Base-by-base conservation (phyloP, 2,329 filamentous ascomycete species). In the Talaromyces sp. region DNA sequence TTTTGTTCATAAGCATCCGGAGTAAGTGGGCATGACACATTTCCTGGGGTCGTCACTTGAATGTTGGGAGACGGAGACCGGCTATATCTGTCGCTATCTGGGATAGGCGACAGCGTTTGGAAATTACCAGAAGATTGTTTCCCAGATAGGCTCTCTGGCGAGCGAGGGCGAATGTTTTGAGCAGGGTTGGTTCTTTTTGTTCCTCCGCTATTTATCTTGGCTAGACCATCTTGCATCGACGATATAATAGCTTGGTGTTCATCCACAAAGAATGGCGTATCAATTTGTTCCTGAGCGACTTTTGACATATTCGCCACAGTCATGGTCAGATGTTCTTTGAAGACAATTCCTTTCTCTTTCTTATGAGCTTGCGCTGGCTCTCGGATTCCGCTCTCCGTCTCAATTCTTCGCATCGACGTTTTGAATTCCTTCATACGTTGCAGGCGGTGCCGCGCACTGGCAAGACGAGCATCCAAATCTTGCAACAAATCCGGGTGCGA, bases 351-450 rank as follows among this genome's bases (percentile, higher is more conserved):
- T n/a, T 63, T 49, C 10, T 35, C n/a, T 31, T 46, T 52, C 31
- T 7, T 27, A 4, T 50, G 41, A 9, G 61, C 60, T 9, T 67
- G 67, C 4, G 62, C 31, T 17, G 50, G 26, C 46, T 53, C 50
- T 26, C 55, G 55, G 10, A 31, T 53, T 27, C 54, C 41, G 17
- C 31, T 31, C 29, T 26, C 49, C 31, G 52, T 27, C 35, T 60
- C 58, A 19, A 65, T 62, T 13, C 64, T 66, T 14, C 65, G 68
- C 35, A 68, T 65, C 13, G 70, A 68, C 43, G 79, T 75, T 63
- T 84, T 80, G 63, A 91, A 91, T n/a, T 79, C 80, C 66, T 88
- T 83, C 92, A 91, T 96, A 71, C 83, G 86, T 57, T 84, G 81
- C 29, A 96, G 73, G 43, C 91, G 84, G 51, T 83, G 81, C 58